Evolutionary conservation across 2,329 filamentous ascomycete species (phyloP), one percentile per base, ranked within the genome.

Genomic region (Talaromyces sp.): DNA sequence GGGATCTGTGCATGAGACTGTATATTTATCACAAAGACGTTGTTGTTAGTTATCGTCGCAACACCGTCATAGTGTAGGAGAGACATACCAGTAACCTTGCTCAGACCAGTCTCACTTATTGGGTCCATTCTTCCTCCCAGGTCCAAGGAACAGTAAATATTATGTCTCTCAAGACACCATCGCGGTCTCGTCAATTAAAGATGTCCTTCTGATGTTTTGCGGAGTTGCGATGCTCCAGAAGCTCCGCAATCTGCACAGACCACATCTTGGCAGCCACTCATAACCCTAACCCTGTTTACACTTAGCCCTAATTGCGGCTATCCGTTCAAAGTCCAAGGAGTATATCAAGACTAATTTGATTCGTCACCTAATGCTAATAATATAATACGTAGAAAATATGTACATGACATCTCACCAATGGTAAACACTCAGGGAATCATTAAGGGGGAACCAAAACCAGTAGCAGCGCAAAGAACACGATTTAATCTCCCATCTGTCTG

Each of bases 1-100:
- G 62, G 95, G 94, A 80, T 99, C 95, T 81, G 91, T 92, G 81
- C 97, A 99, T 83, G 98, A 93, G 82, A 97, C 93, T 96, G 60
- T 72, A 69, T 41, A 39, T 41, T n/a, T 58, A 67, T 43, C 27
- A 47, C 33, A 64, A 39, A 22, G 24, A 31, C n/a, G n/a, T n/a
- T 22, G 52, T 60, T 66, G 31, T 35, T 11, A 22, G 11, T 31
- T 31, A 31, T 31, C 52, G 24, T 31, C 54, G 33, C 45, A 50
- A 50, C 58, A 52, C 24, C 49, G 33, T 52, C 49, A 3, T 49
- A 14, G 1, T 31, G 16, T 33, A 16, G 22, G n/a, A 19, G 47
- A 19, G 39, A 19, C 52, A 62, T 81, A 91, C 89, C 89, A 75
- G 89, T 91, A 73, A 92, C 90, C 84, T 92, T 82, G 73, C 72